A percentile compares a stretch with the other conserved stretches of the same genome.
Conservation (phyloP, 2,329 filamentous ascomycete genomes). For the Aspergillus sp. region DNA sequence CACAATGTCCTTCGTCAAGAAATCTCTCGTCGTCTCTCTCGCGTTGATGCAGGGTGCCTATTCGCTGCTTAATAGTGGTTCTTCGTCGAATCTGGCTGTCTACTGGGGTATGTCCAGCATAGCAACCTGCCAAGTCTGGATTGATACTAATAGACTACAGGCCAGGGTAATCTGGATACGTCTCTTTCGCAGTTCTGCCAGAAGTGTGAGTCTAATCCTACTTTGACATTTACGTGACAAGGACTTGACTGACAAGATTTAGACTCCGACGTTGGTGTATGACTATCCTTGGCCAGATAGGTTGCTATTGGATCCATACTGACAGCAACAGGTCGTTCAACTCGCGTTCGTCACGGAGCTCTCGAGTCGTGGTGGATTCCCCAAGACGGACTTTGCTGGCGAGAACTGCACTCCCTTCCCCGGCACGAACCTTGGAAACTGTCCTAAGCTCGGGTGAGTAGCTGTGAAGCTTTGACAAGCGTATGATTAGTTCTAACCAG, state of each 20-base stretch:
- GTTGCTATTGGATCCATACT: constrained; percentile 1
- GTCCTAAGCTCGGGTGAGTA: constrained; percentile 56
- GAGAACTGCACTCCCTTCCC: constrained; percentile 52
- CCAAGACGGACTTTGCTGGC: constrained; percentile 57
- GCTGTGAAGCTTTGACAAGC: not conserved
- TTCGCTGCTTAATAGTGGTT: constrained; percentile 38
- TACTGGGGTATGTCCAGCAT: constrained; percentile 49
- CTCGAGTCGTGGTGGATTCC: constrained; percentile 30
- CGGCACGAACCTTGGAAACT: constrained; percentile 51
- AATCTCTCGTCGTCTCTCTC: not conserved
- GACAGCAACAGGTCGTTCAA: constrained; percentile 18
- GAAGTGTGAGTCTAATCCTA: constrained; percentile 19
- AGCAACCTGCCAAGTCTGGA: not conserved
- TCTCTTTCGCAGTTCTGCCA: constrained; percentile 35
- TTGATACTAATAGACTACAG: constrained; percentile 37
- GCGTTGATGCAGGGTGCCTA: constrained; percentile 12
- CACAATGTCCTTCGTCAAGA: not conserved
- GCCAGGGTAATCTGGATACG: constrained; percentile 23
- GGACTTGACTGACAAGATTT: too few relatives aligned
- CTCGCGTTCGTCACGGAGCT: too few relatives aligned
- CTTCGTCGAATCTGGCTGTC: constrained; percentile 50
- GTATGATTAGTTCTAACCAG: constrained; percentile 10
- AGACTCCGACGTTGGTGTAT: too few relatives aligned
- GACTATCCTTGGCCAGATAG: too few relatives aligned
- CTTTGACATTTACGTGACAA: constrained; percentile 35